These are phyloP conservation scores for Neospora caninum DNA, from an alignment of 169 alveolate species.

Conservation along the genomic window DNA sequence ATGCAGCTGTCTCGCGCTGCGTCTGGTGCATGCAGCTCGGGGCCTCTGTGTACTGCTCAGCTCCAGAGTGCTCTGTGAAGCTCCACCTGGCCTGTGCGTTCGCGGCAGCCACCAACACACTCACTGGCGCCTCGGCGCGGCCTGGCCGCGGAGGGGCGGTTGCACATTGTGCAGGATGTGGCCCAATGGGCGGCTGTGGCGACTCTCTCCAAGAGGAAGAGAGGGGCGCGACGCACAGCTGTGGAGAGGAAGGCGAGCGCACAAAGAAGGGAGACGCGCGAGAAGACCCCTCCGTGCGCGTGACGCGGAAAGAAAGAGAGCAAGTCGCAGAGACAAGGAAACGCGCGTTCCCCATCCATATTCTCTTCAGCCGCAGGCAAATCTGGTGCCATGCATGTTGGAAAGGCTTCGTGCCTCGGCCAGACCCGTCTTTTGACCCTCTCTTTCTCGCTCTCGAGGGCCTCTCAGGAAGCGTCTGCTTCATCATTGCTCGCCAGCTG, in stretches of 20 bases:
- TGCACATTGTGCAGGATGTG: neutral
- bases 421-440: conserved; percentile 8
- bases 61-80: neutral
- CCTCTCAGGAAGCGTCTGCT: conserved; percentile 45
- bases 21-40: conserved; percentile 20
- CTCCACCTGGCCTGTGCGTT: conserved; percentile 55
- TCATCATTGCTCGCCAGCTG: conserved; percentile 56
- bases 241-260: neutral
- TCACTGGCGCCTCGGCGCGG: neutral
- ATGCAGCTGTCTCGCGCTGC: conserved; percentile 47
- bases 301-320: too few relatives aligned
- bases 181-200: neutral
- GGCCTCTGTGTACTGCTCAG: conserved; percentile 37
- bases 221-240: neutral
- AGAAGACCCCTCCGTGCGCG: neutral
- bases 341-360: conserved; percentile 6
- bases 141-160: neutral
- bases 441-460: conserved; percentile 55
- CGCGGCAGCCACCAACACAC: conserved; percentile 15
- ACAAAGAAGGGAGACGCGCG: neutral
- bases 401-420: neutral
- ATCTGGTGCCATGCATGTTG: conserved; percentile 60
- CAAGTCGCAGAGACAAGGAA: too few relatives aligned
- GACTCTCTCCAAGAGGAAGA: neutral
- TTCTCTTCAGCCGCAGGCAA: conserved; percentile 48